A percentile compares a stretch with the other conserved stretches of the same genome.
Evolutionary conservation across 1,284 basidiomycete genomes (phyloP).

Genomic region (Cerrena zonata): DNA sequence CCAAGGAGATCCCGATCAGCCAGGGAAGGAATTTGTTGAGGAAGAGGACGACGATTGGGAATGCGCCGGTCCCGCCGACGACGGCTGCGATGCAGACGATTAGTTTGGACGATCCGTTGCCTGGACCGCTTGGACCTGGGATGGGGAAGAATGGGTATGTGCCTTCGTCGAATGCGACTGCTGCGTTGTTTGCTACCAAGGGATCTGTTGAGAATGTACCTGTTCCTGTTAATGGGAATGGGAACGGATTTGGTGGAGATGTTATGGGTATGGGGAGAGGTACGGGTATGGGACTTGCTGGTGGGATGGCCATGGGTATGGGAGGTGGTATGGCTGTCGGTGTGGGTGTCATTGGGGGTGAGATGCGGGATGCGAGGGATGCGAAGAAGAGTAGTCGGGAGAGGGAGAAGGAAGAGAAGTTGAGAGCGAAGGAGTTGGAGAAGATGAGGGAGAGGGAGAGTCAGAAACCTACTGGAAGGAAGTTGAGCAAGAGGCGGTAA

Average conservation of each 20-base stretch:
- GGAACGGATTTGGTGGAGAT: constrained; percentile 1
- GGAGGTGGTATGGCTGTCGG: constrained; percentile 15
- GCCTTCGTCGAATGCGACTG: constrained; percentile 5
- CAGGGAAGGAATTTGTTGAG: constrained; percentile 10
- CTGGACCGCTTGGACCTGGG: constrained; percentile 1
- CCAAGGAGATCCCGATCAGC: constrained; percentile 15
- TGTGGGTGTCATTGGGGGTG: constrained; percentile 7
- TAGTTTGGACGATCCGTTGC: not conserved
- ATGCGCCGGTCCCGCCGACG: not conserved
- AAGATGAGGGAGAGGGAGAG: constrained; percentile 14
- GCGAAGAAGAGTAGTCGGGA: constrained; percentile 11
- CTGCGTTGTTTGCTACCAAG: constrained; percentile 9
- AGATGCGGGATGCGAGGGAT: constrained; percentile 10
- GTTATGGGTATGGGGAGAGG: constrained; percentile 3
- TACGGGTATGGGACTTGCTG: too few species aligned
- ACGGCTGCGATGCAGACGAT: not conserved
- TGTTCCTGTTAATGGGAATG: not conserved
- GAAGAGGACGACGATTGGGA: constrained; percentile 8
- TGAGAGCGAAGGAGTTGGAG: constrained; percentile 15
- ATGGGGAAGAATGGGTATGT: constrained; percentile 1
- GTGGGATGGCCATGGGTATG: constrained; percentile 6
- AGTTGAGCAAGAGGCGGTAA: constrained; percentile 30
- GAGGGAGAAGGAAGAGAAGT: constrained; percentile 16
- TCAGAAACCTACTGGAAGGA: constrained; percentile 18
- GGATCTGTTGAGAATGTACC: not conserved